Evolutionary conservation across 164 flowering plant species (phyloP), one percentile per base, ranked within the genome.

Genomic region (Houttuynia cordata): DNA sequence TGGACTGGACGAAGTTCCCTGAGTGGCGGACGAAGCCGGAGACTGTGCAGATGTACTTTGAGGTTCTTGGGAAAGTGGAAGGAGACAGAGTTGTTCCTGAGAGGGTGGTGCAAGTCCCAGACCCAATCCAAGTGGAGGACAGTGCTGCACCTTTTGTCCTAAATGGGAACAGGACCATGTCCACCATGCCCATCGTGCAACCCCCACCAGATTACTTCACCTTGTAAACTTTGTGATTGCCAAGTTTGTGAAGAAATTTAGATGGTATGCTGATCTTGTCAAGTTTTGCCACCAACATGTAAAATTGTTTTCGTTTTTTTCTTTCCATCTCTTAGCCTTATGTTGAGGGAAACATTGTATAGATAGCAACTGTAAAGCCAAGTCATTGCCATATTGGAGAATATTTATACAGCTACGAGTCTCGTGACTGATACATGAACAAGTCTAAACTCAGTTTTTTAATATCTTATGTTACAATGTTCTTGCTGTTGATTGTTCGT

Each of bases 1-100:
- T 64, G 14, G 59, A 67, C 10, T 67, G 68, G 69, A 56, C 70
- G 17, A 76, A 71, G 42, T 68, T 81, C 56, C 95, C 95, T 0
- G 80, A 63, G 66, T 93, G 97, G 99, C 77, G 94, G 74, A 93
- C 97, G 3, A 88, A 80, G 69, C 96, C 99, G 0, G 81, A 80
- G 71, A 62, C 57, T 0, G 68, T 81, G 68, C 81, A 69, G 72
- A 78, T 88, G 91, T 85, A 86, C 54, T 93, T 91, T 70, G 99
- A 91, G 75, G 99, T 88, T 9, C 74, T 91, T 68, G 97, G 81
- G 3, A 90, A 85, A 79, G 82, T 93, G 7, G 99, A 90, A 1
- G 97, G 96, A 8, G 74, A 83, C 52, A 88, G 76, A 69, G 70
- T 93, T 41, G 71, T 82, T 12, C 85, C 97, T 1, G 97, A 93